These are phyloP conservation scores for Calycina herbarum DNA, from an alignment of 2,329 filamentous ascomycete species.

Conservation along the genomic window DNA sequence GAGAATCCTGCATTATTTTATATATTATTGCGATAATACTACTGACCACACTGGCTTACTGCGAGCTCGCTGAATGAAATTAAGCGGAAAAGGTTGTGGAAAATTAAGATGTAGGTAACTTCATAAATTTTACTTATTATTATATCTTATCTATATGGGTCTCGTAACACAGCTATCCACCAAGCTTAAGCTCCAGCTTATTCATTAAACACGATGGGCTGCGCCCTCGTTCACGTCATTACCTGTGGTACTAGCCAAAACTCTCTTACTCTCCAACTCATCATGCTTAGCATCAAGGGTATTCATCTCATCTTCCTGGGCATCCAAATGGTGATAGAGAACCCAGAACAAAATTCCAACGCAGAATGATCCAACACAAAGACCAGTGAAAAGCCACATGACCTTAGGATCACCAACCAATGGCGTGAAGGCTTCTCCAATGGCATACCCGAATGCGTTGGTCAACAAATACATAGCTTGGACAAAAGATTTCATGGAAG, in stretches of 20 bases:
- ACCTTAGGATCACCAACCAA: constrained; percentile 46
- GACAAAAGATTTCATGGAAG: constrained; percentile 76
- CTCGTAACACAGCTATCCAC: not conserved
- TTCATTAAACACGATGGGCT: not conserved
- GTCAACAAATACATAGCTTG: constrained; percentile 68
- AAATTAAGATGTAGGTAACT: too few relatives aligned
- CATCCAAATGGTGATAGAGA: constrained; percentile 25
- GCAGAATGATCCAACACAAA: constrained; percentile 22
- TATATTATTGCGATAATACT: too few relatives aligned
- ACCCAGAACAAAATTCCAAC: constrained; percentile 27
- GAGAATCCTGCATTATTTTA: too few relatives aligned
- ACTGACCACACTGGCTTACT: too few relatives aligned
- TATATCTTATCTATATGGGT: not conserved
- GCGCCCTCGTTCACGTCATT: not conserved
- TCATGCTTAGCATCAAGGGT: constrained; percentile 27
- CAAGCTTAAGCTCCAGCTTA: not conserved
- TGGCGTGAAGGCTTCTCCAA: constrained; percentile 46
- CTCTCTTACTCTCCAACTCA: constrained; percentile 21
- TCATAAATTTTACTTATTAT: too few relatives aligned
- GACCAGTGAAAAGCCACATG: constrained; percentile 38
- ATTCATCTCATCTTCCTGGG: constrained; percentile 30
- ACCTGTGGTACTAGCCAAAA: constrained; percentile 10
- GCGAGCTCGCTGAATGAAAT: too few relatives aligned
- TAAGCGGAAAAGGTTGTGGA: too few relatives aligned
- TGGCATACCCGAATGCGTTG: constrained; percentile 55